Evolutionary conservation across 169 alveolate species (phyloP).

Genomic region (Eimeria acervulina): DNA sequence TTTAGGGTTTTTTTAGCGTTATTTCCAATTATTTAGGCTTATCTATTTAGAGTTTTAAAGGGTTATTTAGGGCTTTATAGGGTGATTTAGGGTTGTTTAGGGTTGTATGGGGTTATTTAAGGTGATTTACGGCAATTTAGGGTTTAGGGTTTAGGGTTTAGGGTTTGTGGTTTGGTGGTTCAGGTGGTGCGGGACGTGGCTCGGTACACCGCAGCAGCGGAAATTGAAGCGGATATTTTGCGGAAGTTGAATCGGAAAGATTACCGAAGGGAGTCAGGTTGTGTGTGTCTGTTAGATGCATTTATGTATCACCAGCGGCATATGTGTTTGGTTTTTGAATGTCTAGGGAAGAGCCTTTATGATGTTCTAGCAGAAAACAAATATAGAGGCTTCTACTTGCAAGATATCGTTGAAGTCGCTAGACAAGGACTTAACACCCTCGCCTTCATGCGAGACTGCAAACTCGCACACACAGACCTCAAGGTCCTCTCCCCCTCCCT

Average conservation of each 20-base stretch:
- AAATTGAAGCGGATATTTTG: conserved; percentile 97
- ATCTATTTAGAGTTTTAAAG: too few species aligned
- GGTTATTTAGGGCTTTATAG: too few species aligned
- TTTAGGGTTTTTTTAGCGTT: too few species aligned
- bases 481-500: conserved; percentile 84
- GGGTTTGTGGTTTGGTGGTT: conserved; percentile 73
- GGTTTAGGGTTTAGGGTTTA: conserved; percentile 3
- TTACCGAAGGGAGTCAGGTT: conserved; percentile 88
- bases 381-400: conserved; percentile 95
- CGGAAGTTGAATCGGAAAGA: conserved; percentile 93
- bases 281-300: conserved; percentile 94
- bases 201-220: conserved; percentile 97
- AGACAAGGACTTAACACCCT: conserved; percentile 95
- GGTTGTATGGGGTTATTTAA: too few species aligned
- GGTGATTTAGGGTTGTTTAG: background rate
- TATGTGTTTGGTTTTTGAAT: conserved; percentile 97
- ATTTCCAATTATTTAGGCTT: too few species aligned
- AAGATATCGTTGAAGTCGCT: conserved; percentile 95
- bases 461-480: conserved; percentile 99
- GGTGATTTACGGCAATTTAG: background rate
- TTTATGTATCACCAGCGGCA: conserved; percentile 92
- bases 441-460: conserved; percentile 94
- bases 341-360: conserved; percentile 97
- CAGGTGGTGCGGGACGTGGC: conserved; percentile 95
- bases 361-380: conserved; percentile 96